Base-by-base conservation (phyloP, 768 basidiomycete genomes). In the Mrakia gelida region DNA sequence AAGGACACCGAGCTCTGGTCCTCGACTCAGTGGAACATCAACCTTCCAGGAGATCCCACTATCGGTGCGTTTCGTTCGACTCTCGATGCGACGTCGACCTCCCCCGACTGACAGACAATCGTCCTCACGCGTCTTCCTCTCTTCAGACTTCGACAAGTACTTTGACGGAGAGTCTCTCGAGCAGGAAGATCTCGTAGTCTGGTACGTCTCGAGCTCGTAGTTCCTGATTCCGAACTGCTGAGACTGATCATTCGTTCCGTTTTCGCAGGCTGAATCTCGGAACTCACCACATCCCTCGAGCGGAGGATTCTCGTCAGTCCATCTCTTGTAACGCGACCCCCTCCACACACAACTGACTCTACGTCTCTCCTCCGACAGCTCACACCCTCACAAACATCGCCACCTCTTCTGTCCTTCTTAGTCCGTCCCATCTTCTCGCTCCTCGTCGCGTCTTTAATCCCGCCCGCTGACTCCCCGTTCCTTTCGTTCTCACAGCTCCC, bases 221-320 rank as follows among this genome's bases (percentile, higher is more conserved):
- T 10, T 26, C 54, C 10, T 26, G 9, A 9, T 26, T 2, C 2
- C 26, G 23, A 21, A 56, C 54, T 1, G 8, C 23, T n/a, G 52
- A 15, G 52, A 4, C 52, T 56, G 54, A 56, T 10, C 54, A n/a
- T n/a, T n/a, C 54, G 18, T 15, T n/a, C 2, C 54, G 8, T 56
- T n/a, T 3, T 56, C 54, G 7, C 26, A 56, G 54, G 89, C 81
- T 91, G 71, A 90, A 90, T 79, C 80, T 91, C 56, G 90, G 90
- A 32, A 91, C 87, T 84, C 90, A 91, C 82, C 90, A 91, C 81
- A 84, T 90, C 71, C 89, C 89, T 1, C 88, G 89, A 81, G 87
- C 90, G 6, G 90, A 91, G 83, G 90, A 91, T 83, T 86, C 88
- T 1, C 90, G 54, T 56, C 54, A 56, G 54, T 56, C 16, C 54